Evolutionary conservation across 2,329 filamentous ascomycete genomes (phyloP).

Genomic region (Aureobasidium sp.): DNA sequence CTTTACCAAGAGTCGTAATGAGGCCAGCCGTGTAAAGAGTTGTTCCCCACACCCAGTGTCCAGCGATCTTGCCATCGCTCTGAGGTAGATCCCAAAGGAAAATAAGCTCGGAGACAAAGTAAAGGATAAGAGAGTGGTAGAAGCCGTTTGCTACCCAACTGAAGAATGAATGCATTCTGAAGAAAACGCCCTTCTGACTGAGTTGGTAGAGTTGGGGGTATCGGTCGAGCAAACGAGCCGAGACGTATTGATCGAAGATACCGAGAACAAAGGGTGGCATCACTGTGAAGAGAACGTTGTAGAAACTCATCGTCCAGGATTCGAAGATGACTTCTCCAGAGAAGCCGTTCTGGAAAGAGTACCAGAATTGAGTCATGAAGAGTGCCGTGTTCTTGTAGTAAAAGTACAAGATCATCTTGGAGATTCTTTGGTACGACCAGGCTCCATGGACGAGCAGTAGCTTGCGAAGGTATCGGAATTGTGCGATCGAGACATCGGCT

Average conservation of each 20-base stretch:
- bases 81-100: constrained; percentile 75
- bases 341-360: constrained; percentile 96
- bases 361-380: constrained; percentile 99
- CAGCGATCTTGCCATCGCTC: constrained; percentile 70
- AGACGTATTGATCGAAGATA: constrained; percentile 96
- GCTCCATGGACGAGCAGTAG: constrained; percentile 89
- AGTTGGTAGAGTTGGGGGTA: constrained; percentile 95
- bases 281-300: constrained; percentile 97
- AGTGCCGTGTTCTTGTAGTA: constrained; percentile 99
- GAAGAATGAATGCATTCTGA: constrained; percentile 85
- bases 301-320: constrained; percentile 98
- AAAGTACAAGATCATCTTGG: constrained; percentile 94
- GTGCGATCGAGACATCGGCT: constrained; percentile 89
- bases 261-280: constrained; percentile 89
- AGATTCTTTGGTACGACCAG: constrained; percentile 96
- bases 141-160: constrained; percentile 92
- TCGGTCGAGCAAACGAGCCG: constrained; percentile 82
- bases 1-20: constrained; percentile 88
- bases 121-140: constrained; percentile 91
- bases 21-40: constrained; percentile 92
- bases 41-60: constrained; percentile 97
- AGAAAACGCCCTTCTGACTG: constrained; percentile 88
- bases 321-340: constrained; percentile 98
- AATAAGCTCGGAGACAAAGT: constrained; percentile 74
- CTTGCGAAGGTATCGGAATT: constrained; percentile 93